Base-by-base conservation (phyloP, 495 filamentous ascomycete species). In the Choiromyces venosus region DNA sequence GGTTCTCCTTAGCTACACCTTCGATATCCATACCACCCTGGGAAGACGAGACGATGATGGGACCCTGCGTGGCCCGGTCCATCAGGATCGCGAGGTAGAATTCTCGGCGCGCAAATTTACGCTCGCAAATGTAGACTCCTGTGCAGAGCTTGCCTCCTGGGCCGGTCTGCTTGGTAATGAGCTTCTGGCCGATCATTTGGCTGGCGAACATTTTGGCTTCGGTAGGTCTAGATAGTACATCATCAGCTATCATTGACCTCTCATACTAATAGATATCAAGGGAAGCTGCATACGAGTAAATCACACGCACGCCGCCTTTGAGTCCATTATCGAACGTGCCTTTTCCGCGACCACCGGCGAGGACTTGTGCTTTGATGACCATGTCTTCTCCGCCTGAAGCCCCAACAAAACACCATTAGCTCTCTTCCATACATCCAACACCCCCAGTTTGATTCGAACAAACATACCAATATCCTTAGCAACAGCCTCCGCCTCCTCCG, bases 11-110 rank as follows among this genome's bases (percentile, higher is more conserved):
- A 79, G 95, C 95, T 71, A 99, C 95, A 71, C 89, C 89, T 87
- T 99, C 95, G 76, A 99, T 99, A 82, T 98, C 95, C 93, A 99
- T 96, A 82, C 95, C 95, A 84, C 95, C 95, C 83, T 98, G 95
- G 37, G 94, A 97, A 52, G 94, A 97, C 78, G 96, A 92, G 42
- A 99, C 92, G 79, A 99, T 97, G 82, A 98, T 92, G 74, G 95
- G 96, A 73, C 88, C 88, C 86, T 97, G 95, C 25, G 92, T 91
- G 78, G 86, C 87, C 76, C 95, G 93, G 86, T 99, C 95, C 94
- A 99, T 97, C 76, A 99, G 89, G 74, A 99, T 88, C 78, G 95
- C 95, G 29, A 99, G 90, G 86, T 99, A 99, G 88, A 98, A 99
- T 86, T 99, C 95, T 81, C 96, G 90, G 74, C 95, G 93, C 78